A percentile compares a stretch with the other conserved stretches of the same genome.
Evolutionary conservation across 78 protist species (phyloP).

Genomic region (Speleostelium caveatum): DNA sequence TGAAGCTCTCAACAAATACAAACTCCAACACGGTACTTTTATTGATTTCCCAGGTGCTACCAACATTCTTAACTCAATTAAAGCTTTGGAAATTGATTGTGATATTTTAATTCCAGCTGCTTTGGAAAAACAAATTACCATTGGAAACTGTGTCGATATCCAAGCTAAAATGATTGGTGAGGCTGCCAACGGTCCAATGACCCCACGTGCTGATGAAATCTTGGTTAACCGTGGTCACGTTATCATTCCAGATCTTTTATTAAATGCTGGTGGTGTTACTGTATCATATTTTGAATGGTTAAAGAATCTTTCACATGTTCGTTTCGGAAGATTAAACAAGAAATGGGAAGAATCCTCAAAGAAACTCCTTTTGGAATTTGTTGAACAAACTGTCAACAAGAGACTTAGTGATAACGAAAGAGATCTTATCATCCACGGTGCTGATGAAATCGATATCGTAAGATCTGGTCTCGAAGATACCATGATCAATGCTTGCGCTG

Average conservation of each 20-base stretch:
- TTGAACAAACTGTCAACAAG: constrained; percentile 78
- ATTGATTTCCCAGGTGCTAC: constrained; percentile 82
- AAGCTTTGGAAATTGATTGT: constrained; percentile 86
- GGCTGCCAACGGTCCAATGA: constrained; percentile 94
- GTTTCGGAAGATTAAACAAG: constrained; percentile 86
- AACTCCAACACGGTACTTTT: constrained; percentile 66
- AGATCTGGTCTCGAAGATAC: constrained; percentile 91
- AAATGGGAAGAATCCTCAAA: constrained; percentile 89
- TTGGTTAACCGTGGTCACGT: constrained; percentile 77
- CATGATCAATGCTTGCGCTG: constrained; percentile 87
- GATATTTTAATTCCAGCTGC: constrained; percentile 95
- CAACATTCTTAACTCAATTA: constrained; percentile 43
- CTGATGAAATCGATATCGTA: constrained; percentile 89
- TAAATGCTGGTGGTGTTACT: constrained; percentile 95
- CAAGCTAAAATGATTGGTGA: constrained; percentile 86
- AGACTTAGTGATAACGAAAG: constrained; percentile 81
- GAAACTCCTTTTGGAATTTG: constrained; percentile 78
- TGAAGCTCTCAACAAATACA: constrained; percentile 71
- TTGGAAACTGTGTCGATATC: constrained; percentile 77
- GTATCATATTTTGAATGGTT: constrained; percentile 95
- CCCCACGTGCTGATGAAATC: constrained; percentile 86
- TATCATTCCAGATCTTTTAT: constrained; percentile 90
- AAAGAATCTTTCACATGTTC: constrained; percentile 89
- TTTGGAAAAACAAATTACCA: constrained; percentile 86
- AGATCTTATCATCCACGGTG: constrained; percentile 82